Percentiles rank a stretch among this genome's conserved stretches.
phyloP scores from a whole-genome alignment of 129 eudicot species.

The Centrapalus pauciflorus region DNA sequence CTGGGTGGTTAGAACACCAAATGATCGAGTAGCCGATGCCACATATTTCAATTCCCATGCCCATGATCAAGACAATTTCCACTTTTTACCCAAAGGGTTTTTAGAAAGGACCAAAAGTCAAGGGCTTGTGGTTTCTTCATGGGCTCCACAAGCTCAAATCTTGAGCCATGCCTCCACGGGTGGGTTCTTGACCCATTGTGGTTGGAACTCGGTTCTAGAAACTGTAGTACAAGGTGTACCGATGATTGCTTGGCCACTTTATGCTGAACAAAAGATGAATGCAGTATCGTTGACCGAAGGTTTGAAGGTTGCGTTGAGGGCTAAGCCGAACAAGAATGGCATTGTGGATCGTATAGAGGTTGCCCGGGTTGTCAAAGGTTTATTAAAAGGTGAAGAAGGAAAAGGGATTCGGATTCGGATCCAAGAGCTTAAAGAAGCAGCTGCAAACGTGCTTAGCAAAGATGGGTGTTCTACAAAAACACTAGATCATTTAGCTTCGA shows the following conservation, averaged over 20 bases:
- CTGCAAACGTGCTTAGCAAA: constrained; percentile 14
- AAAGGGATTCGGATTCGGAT: constrained; percentile 13
- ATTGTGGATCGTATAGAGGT: constrained; percentile 25
- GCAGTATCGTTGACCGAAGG: constrained; percentile 43
- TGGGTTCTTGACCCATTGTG: constrained; percentile 66
- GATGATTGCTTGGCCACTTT: constrained; percentile 57
- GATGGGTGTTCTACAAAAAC: constrained; percentile 31
- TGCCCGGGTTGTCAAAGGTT: constrained; percentile 13
- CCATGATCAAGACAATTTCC: constrained; percentile 32
- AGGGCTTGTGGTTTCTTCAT: constrained; percentile 43
- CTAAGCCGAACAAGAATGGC: constrained; percentile 13
- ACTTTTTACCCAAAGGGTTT: constrained; percentile 43
- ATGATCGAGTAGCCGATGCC: constrained; percentile 35
- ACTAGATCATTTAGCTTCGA: constrained; percentile 20
- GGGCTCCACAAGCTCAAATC: constrained; percentile 64
- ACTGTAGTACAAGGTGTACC: constrained; percentile 47
- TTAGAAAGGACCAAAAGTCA: constrained; percentile 36
- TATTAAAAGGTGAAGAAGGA: constrained; percentile 47
- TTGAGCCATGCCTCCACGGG: constrained; percentile 45
- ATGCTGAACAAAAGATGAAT: constrained; percentile 65
- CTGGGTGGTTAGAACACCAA: constrained; percentile 58
- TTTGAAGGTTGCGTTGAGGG: constrained; percentile 37
- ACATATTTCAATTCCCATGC: constrained; percentile 22
- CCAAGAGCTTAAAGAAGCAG: constrained; percentile 28
- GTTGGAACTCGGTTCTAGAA: constrained; percentile 65